phyloP scores from a whole-genome alignment of 1,139 yeast species.

The Meyerozyma elateridarum region DNA sequence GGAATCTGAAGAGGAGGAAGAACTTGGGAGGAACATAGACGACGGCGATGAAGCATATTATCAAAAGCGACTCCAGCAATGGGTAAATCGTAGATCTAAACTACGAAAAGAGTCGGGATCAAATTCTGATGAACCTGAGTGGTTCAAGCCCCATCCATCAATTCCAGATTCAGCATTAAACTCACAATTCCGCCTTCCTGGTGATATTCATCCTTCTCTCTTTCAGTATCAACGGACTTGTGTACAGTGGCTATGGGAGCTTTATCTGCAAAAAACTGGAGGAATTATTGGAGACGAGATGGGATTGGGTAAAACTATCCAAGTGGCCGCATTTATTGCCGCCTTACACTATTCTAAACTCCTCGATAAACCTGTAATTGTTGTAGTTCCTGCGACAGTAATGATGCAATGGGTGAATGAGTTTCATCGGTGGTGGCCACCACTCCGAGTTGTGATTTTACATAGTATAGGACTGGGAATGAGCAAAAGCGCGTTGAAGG shows the following conservation, averaged over 20 bases:
- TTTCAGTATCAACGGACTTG: slow-evolving; percentile 95
- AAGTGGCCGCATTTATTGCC: slow-evolving; percentile 83
- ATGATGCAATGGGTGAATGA: slow-evolving; percentile 95
- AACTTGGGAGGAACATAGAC: slow-evolving; percentile 40
- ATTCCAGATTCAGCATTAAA: slow-evolving; percentile 71
- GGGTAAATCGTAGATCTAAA: slow-evolving; percentile 50
- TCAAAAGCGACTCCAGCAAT: slow-evolving; percentile 51
- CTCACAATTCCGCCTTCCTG: slow-evolving; percentile 71
- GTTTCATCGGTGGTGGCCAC: slow-evolving; percentile 98
- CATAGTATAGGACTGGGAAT: slow-evolving; percentile 94
- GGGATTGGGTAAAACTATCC: slow-evolving; percentile 97
- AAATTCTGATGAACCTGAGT: slow-evolving; percentile 42
- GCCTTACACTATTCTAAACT: slow-evolving; percentile 80
- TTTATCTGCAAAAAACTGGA: slow-evolving; percentile 81
- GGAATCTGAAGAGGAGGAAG: slow-evolving; percentile 6
- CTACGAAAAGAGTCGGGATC: slow-evolving; percentile 16
- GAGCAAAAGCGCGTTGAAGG: slow-evolving; percentile 34
- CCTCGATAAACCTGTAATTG: slow-evolving; percentile 69
- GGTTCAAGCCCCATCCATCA: slow-evolving; percentile 74
- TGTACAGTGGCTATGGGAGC: slow-evolving; percentile 76
- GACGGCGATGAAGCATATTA: slow-evolving; percentile 75
- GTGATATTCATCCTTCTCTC: slow-evolving; percentile 80
- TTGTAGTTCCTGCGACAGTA: slow-evolving; percentile 96
- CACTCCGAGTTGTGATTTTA: slow-evolving; percentile 75
- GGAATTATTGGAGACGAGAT: slow-evolving; percentile 97